These are phyloP conservation scores for Elsinoe arachidis DNA, from an alignment of 2,329 filamentous ascomycete species.

Conservation along the genomic window DNA sequence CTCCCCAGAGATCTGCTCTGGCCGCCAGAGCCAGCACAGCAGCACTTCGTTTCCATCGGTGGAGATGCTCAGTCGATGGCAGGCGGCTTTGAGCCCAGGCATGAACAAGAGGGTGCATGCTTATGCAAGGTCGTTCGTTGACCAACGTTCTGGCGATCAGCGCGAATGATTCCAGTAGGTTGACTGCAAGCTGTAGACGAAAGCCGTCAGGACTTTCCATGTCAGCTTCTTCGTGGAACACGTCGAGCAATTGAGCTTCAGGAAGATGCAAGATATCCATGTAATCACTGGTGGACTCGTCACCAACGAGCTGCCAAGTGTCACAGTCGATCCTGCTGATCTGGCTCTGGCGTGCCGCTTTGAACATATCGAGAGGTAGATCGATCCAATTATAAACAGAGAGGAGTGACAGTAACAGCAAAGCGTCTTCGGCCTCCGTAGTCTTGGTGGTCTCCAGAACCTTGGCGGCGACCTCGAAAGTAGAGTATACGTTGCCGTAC, in stretches of 20 bases:
- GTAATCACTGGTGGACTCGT: not conserved
- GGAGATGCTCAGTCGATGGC: not conserved
- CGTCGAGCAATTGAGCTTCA: not conserved
- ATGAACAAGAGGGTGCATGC: constrained; percentile 12
- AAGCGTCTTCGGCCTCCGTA: not conserved
- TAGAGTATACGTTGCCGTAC: constrained; percentile 31
- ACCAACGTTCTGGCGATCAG: not conserved
- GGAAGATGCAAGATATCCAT: not conserved
- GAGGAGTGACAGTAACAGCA: not conserved
- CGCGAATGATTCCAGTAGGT: not conserved
- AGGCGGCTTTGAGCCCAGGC: not conserved
- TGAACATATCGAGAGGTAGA: constrained; percentile 18
- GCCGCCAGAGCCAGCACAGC: not conserved
- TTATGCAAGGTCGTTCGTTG: not conserved
- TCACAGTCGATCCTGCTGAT: too few relatives aligned
- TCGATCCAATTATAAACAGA: not conserved
- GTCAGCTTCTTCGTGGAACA: not conserved
- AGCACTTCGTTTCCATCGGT: not conserved
- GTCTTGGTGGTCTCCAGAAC: not conserved
- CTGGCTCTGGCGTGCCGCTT: not conserved
- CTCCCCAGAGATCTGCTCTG: not conserved
- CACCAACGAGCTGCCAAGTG: not conserved
- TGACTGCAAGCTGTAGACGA: not conserved
- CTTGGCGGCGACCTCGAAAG: constrained; percentile 29
- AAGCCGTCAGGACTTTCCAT: not conserved